Percentiles rank a stretch among this genome's conserved stretches.
Evolutionary conservation across 305 asterid species (phyloP).

Genomic region (Stenogyne calaminthoides): DNA sequence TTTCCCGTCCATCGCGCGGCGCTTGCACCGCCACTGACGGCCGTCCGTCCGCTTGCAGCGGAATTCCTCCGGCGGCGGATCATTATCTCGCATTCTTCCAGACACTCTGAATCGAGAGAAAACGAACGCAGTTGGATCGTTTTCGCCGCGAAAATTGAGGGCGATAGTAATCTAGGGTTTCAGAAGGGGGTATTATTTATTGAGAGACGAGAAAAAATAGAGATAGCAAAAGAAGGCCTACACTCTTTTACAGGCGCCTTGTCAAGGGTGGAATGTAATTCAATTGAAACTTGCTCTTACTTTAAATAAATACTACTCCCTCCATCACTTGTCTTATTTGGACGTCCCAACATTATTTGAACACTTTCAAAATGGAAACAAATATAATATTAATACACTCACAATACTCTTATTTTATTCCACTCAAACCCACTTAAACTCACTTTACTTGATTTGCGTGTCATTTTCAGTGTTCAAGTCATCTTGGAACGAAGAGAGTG

Average conservation of each 20-base stretch:
- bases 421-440: too few relatives aligned
- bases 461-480: too few relatives aligned
- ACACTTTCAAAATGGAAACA: too few relatives aligned
- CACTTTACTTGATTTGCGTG: too few relatives aligned
- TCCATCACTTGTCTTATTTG: too few relatives aligned
- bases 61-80: slow-evolving; percentile 75
- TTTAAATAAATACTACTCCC: slow-evolving; percentile 8
- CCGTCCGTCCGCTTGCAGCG: slow-evolving; percentile 99
- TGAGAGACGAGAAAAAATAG: slow-evolving; percentile 27
- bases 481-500: too few relatives aligned
- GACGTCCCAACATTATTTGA: too few relatives aligned
- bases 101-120: neutral
- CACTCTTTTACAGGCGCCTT: slow-evolving; percentile 26
- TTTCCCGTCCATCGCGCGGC: slow-evolving; percentile 73
- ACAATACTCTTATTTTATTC: too few relatives aligned
- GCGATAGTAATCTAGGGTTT: slow-evolving; percentile 40
- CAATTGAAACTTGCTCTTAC: slow-evolving; percentile 21
- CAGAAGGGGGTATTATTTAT: slow-evolving; percentile 33
- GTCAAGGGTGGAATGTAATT: slow-evolving; percentile 37
- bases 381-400: too few relatives aligned
- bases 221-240: slow-evolving; percentile 30
- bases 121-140: neutral
- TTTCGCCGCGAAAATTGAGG: neutral
- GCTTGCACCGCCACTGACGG: slow-evolving; percentile 95
- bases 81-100: slow-evolving; percentile 47